phyloP scores from a whole-genome alignment of 1,139 yeast species.

The Suhomyces guaymorum region DNA sequence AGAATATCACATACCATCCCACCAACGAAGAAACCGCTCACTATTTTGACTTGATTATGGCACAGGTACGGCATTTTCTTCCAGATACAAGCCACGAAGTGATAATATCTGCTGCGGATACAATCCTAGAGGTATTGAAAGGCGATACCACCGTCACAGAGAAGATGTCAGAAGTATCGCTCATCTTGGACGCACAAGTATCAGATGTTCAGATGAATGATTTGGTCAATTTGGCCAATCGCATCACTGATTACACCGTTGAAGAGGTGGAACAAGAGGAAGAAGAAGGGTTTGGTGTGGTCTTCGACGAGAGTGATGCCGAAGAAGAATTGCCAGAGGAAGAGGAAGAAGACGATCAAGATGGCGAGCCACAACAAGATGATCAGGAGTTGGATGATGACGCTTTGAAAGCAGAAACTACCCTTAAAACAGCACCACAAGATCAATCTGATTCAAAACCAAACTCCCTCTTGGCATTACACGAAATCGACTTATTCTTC shows the following conservation, averaged over 20 bases:
- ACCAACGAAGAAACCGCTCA: slow-evolving; percentile 29
- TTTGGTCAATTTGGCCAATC: slow-evolving; percentile 50
- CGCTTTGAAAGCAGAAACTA: slow-evolving; percentile 6
- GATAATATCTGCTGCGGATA: slow-evolving; percentile 65
- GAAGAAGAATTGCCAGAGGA: slow-evolving; percentile 41
- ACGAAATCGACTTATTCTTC: slow-evolving; percentile 26
- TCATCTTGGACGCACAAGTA: slow-evolving; percentile 49
- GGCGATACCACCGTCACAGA: slow-evolving; percentile 33
- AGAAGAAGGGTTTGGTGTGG: slow-evolving; percentile 40
- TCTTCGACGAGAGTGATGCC: slow-evolving; percentile 47
- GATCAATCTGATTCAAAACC: neutral
- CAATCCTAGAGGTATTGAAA: slow-evolving; percentile 60
- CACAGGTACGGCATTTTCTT: slow-evolving; percentile 28
- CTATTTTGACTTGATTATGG: slow-evolving; percentile 31
- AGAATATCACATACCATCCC: slow-evolving; percentile 28
- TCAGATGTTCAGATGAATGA: slow-evolving; percentile 53
- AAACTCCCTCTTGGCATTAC: slow-evolving; percentile 20
- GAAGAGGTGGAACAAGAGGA: slow-evolving; percentile 23
- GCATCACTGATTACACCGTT: slow-evolving; percentile 57
- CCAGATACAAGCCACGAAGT: slow-evolving; percentile 46
- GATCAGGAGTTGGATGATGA: slow-evolving; percentile 18
- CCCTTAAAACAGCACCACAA: too few species aligned
- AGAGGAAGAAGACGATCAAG: slow-evolving; percentile 34
- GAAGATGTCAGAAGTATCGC: slow-evolving; percentile 38
- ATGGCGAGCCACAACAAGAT: slow-evolving; percentile 28